Percentiles rank a stretch among this genome's conserved stretches.
These are phyloP conservation scores for Boletus albobrunnescens DNA, from an alignment of 1,284 basidiomycete genomes.

Conservation along the genomic window DNA sequence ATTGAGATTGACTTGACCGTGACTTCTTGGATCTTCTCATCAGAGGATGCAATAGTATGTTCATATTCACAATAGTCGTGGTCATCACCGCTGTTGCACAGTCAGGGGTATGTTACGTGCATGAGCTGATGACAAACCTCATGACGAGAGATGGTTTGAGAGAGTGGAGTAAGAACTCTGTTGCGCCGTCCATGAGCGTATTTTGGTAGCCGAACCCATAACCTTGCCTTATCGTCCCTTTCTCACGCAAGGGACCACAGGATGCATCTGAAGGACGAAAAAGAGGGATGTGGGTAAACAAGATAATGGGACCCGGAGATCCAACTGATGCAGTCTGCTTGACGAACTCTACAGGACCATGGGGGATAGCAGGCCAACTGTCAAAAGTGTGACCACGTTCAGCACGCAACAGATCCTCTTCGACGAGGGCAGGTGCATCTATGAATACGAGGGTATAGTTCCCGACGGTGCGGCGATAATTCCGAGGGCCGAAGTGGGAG, in stretches of 20 bases:
- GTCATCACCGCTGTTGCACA: constrained; percentile 68
- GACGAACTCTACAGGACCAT: constrained; percentile 71
- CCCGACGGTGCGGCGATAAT: constrained; percentile 47
- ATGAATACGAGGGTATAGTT: constrained; percentile 71
- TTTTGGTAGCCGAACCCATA: constrained; percentile 83
- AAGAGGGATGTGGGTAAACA: constrained; percentile 83
- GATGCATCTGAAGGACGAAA: constrained; percentile 62
- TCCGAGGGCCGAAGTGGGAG: constrained; percentile 54
- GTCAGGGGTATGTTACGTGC: constrained; percentile 6
- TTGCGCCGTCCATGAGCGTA: constrained; percentile 68
- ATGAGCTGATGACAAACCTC: constrained; percentile 47
- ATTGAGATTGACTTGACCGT: constrained; percentile 84
- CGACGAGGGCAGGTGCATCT: constrained; percentile 68
- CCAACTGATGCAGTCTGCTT: constrained; percentile 44
- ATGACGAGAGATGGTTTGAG: constrained; percentile 67
- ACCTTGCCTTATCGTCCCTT: constrained; percentile 67
- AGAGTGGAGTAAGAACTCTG: constrained; percentile 62
- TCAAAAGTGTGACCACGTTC: constrained; percentile 48
- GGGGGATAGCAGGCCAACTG: constrained; percentile 55
- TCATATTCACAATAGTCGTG: constrained; percentile 83
- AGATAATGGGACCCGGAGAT: constrained; percentile 50
- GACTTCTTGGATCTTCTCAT: constrained; percentile 54
- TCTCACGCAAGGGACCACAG: constrained; percentile 77
- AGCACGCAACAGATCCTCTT: constrained; percentile 72
- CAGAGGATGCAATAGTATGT: constrained; percentile 41